phyloP scores from a whole-genome alignment of 345 rosid species.

The Physaria fendleri region DNA sequence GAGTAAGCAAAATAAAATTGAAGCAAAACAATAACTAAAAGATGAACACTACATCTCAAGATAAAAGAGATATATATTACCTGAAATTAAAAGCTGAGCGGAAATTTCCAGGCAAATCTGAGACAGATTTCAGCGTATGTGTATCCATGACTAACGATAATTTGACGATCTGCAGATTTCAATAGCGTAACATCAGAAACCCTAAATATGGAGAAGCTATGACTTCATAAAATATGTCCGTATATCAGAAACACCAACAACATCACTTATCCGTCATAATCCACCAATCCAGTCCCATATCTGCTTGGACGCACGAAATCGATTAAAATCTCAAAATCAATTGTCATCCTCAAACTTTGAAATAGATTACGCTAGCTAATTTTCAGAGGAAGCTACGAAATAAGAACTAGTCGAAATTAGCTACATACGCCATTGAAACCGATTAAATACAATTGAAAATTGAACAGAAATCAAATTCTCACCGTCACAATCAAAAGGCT shows the following conservation, averaged over 20 bases:
- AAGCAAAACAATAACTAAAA: not conserved
- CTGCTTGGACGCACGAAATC: not conserved
- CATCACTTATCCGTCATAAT: not conserved
- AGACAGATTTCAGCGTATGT: constrained; percentile 61
- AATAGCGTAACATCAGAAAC: not conserved
- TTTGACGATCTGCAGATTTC: constrained; percentile 15
- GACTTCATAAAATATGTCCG: not conserved
- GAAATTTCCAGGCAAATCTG: constrained; percentile 64
- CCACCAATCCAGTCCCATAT: not conserved
- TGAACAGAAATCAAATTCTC: not conserved
- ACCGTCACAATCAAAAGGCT: not conserved
- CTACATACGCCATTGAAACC: not conserved
- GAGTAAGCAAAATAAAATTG: not conserved
- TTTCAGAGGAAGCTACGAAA: not conserved
- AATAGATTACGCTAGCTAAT: not conserved
- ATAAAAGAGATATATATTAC: constrained; percentile 23
- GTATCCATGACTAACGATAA: constrained; percentile 49
- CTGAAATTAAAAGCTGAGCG: constrained; percentile 73
- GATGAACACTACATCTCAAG: not conserved
- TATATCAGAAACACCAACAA: not conserved
- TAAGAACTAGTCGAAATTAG: not conserved
- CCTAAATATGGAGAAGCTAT: not conserved
- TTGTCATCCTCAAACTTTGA: not conserved
- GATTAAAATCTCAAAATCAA: not conserved
- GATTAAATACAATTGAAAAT: not conserved